Evolutionary conservation across 441 rosid genomes (phyloP), one percentile per base, ranked within the genome.

Genomic region (Lepidium campestre): DNA sequence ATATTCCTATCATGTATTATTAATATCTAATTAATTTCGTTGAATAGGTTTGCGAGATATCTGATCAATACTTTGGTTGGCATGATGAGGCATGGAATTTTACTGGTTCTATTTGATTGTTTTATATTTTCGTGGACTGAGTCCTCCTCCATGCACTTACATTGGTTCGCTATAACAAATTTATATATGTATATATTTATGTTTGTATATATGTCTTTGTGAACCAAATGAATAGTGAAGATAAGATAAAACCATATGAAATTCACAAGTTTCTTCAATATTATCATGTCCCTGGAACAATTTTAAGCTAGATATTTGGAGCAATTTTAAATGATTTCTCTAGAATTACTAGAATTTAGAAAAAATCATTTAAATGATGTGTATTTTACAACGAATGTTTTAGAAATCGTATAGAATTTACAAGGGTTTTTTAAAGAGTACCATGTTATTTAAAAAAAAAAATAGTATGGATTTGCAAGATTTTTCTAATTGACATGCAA

Each of bases 61-160:
- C 25, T n/a, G n/a, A n/a, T 65, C 40, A 34, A 34, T 18, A 52
- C 13, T 5, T 52, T 58, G 2, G 58, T 45, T 73, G 77, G 52
- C 57, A 20, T 50, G 63, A 35, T 66, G 68, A 73, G 68, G 72
- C 50, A 59, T n/a, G 29, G 41, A 35, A 10, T 11, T 42, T 44
- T 58, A 36, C 44, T 73, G 34, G 9, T 66, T 73, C 52, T 42
- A 40, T 34, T 41, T 17, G 27, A 41, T 58, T 32, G 14, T 11
- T 41, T 48, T 57, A 25, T 46, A 56, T 34, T 23, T 14, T 42
- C 29, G 72, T 65, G 57, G 76, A 45, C 19, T 17, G 35, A 59
- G 50, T 73, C 68, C n/a, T 73, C 68, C n/a, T 66, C 58, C 72
- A 73, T 73, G 77, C 72, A 66, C 52, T 42, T 59, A 53, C 67